phyloP scores from a whole-genome alignment of 2,329 filamentous ascomycete species.

The Apiospora sp. region DNA sequence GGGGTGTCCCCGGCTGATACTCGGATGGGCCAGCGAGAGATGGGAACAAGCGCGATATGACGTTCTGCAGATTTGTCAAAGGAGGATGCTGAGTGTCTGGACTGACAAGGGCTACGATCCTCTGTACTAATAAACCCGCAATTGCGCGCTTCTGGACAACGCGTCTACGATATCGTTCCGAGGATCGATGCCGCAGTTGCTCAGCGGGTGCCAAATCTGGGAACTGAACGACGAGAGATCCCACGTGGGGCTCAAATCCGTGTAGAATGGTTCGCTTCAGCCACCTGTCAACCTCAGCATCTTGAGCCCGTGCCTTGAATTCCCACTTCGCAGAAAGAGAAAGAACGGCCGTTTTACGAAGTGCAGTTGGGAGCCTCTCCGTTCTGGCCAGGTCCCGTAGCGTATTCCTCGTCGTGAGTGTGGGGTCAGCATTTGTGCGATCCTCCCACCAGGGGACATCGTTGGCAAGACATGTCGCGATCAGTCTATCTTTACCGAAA shows the following conservation, averaged over 20 bases:
- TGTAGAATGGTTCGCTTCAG: constrained; percentile 58
- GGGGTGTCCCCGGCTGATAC: constrained; percentile 25
- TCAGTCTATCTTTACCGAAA: constrained; percentile 77
- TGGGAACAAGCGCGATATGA: constrained; percentile 59
- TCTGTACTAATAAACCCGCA: constrained; percentile 56
- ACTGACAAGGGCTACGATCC: constrained; percentile 58
- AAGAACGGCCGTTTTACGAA: constrained; percentile 72
- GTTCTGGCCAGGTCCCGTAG: constrained; percentile 71
- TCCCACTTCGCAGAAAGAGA: constrained; percentile 63
- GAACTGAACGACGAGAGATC: constrained; percentile 56
- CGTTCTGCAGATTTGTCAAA: constrained; percentile 52
- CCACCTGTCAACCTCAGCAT: constrained; percentile 61
- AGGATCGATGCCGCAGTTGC: constrained; percentile 32
- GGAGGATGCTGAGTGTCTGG: constrained; percentile 55
- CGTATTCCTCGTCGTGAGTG: constrained; percentile 82
- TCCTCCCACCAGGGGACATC: constrained; percentile 83
- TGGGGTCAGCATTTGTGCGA: constrained; percentile 79
- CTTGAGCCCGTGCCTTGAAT: constrained; percentile 51
- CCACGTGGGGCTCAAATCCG: constrained; percentile 56
- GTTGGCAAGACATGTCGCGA: constrained; percentile 75
- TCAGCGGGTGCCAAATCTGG: constrained; percentile 44
- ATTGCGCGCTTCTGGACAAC: constrained; percentile 50
- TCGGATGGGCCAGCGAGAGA: constrained; percentile 43
- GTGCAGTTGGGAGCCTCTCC: constrained; percentile 70
- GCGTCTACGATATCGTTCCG: constrained; percentile 38